Percentiles rank a stretch among this genome's conserved stretches.
phyloP scores from a whole-genome alignment of 257 asterid genomes.

The Solanum tarapatanum region DNA sequence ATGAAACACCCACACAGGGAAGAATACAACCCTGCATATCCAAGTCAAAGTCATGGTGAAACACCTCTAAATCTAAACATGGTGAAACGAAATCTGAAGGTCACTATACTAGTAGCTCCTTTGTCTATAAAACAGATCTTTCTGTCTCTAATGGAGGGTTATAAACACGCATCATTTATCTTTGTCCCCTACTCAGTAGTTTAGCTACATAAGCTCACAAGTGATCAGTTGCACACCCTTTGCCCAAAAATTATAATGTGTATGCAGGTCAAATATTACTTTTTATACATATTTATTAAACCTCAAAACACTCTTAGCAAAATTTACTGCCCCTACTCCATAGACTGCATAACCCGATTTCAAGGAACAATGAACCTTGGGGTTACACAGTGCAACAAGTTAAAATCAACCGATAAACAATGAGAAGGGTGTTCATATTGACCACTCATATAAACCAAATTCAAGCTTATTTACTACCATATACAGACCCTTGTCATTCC shows the following conservation, averaged over 20 bases:
- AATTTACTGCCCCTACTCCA: not conserved
- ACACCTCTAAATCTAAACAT: slow-evolving; percentile 1
- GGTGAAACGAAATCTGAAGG: not conserved
- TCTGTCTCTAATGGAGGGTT: not conserved
- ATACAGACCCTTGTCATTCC: not conserved
- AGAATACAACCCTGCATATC: slow-evolving; percentile 71
- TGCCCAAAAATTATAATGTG: not conserved
- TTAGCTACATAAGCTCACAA: not conserved
- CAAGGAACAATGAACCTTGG: not conserved
- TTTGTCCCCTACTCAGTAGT: not conserved
- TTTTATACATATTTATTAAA: not conserved
- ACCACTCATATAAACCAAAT: not conserved
- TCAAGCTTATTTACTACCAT: not conserved
- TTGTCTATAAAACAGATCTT: not conserved
- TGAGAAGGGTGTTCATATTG: not conserved
- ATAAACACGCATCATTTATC: not conserved
- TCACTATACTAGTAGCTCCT: not conserved
- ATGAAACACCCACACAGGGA: slow-evolving; percentile 96
- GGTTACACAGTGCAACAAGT: not conserved
- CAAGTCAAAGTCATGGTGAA: not conserved
- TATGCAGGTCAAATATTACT: not conserved
- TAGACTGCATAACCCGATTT: not conserved
- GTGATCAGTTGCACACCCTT: not conserved
- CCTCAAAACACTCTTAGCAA: not conserved
- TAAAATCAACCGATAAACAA: not conserved